Evolutionary conservation across 352 stramenopile genomes (phyloP), one percentile per base, ranked within the genome.

Genomic region (Phytophthora pisi): DNA sequence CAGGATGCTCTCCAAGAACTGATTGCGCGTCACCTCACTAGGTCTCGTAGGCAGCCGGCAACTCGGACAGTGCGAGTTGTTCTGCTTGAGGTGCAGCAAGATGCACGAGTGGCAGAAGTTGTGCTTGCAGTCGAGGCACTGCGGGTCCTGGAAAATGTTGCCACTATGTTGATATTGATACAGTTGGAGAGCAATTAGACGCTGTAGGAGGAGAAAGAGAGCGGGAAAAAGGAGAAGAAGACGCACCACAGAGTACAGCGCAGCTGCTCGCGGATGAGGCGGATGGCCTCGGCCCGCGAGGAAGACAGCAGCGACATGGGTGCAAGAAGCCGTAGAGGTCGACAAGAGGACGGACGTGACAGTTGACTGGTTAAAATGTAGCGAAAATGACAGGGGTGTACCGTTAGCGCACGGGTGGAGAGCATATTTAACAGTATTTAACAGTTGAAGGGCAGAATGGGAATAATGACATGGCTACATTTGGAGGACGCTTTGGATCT

Each of bases 91-190:
- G 46, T 93, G 82, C 31, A 76, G 54, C 24, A 88, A 75, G 54
- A 95, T 93, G 70, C 86, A 96, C 20, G 74, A 61, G 68, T 75
- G 82, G 54, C 88, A 96, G 54, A 95, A 96, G 57, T 96, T 96
- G 82, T 96, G 88, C 58, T 96, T 94, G 69, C 88, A 96, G 70
- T 90, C 84, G 56, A 96, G 79, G 55, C 86, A 93, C 36, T 96
- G 88, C 49, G 88, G 85, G 64, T 96, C 88, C n/a, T 90, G 79
- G 66, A 95, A 91, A 26, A 91, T 84, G 13, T 78, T 61, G 30
- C 67, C 65, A 61, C 87, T 95, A 30, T 30, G 7, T 30, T 28
- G 26, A 28, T 28, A 10, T 34, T 34, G 28, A 34, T 34, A 62
- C 47, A 59, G 7, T 61, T 46, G 18, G 34, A 66, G 28, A 61